phyloP scores from a whole-genome alignment of 352 stramenopile genomes.

The Phytophthora constricta region DNA sequence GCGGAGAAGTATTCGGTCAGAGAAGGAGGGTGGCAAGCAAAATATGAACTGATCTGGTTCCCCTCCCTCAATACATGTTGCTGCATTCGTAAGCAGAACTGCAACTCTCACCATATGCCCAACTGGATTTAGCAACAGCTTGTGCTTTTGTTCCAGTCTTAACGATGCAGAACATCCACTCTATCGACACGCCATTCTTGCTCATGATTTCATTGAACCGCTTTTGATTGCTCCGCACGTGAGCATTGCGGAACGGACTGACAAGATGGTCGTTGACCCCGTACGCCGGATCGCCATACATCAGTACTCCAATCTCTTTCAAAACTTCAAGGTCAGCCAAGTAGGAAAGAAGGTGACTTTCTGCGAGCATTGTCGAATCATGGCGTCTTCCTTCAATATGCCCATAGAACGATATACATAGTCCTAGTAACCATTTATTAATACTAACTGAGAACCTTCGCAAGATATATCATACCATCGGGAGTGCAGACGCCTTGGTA shows the following conservation, averaged over 20 bases:
- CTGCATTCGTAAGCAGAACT: slow-evolving; percentile 14
- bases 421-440: background rate
- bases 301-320: background rate
- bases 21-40: slow-evolving; percentile 1
- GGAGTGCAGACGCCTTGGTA: background rate
- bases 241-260: background rate
- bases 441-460: background rate
- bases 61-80: background rate
- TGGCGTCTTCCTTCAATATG: background rate
- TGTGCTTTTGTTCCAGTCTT: slow-evolving; percentile 7
- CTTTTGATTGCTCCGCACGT: background rate
- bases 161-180: background rate
- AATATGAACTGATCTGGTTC: slow-evolving; percentile 22
- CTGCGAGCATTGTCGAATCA: background rate
- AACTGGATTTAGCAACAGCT: background rate
- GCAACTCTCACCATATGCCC: slow-evolving; percentile 4
- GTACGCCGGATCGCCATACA: background rate
- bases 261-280: background rate
- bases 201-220: background rate
- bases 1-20: slow-evolving; percentile 28
- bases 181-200: background rate
- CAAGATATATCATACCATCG: background rate
- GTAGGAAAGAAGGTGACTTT: background rate
- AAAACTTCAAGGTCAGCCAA: background rate
- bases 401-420: background rate